Percentiles rank a stretch among this genome's conserved stretches.
Evolutionary conservation across 1,284 basidiomycete genomes (phyloP).

Genomic region (Lignosus rhinocerotis): DNA sequence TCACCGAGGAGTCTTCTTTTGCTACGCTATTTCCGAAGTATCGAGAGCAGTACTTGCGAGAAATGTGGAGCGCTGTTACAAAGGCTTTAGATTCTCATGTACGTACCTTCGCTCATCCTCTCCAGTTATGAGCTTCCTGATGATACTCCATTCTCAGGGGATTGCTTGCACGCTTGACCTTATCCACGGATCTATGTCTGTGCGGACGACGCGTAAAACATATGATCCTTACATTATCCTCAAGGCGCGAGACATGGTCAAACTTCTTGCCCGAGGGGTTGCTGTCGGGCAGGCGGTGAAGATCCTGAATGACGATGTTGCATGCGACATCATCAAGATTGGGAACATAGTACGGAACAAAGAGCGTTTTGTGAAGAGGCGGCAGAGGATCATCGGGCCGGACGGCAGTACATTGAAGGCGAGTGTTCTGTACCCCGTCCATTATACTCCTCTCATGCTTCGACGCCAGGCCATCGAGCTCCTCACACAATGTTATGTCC

Average conservation of each 20-base stretch:
- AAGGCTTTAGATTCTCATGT: slow-evolving; percentile 83
- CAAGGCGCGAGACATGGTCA: slow-evolving; percentile 95
- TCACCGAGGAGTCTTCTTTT: slow-evolving; percentile 95
- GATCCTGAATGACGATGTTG: slow-evolving; percentile 87
- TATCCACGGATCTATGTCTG: slow-evolving; percentile 96
- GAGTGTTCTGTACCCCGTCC: slow-evolving; percentile 4
- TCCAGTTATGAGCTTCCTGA: not conserved
- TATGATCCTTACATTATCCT: slow-evolving; percentile 96
- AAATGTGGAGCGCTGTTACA: slow-evolving; percentile 95
- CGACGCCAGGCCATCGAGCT: slow-evolving; percentile 89
- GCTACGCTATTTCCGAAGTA: slow-evolving; percentile 99
- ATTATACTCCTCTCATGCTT: not conserved
- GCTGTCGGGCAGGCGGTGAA: slow-evolving; percentile 84
- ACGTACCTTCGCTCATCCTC: slow-evolving; percentile 22
- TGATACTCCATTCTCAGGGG: slow-evolving; percentile 51
- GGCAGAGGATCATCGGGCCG: slow-evolving; percentile 96
- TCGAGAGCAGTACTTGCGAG: slow-evolving; percentile 93
- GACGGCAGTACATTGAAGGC: slow-evolving; percentile 97
- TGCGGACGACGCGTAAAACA: slow-evolving; percentile 95
- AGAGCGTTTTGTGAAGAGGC: slow-evolving; percentile 94
- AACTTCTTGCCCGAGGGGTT: slow-evolving; percentile 92
- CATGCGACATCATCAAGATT: slow-evolving; percentile 98
- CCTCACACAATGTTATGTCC: slow-evolving; percentile 94
- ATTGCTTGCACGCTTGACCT: slow-evolving; percentile 92
- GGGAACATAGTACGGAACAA: slow-evolving; percentile 94